Conservation (phyloP, 345 rosid genomes). For the Chamaenerion angustifolium region DNA sequence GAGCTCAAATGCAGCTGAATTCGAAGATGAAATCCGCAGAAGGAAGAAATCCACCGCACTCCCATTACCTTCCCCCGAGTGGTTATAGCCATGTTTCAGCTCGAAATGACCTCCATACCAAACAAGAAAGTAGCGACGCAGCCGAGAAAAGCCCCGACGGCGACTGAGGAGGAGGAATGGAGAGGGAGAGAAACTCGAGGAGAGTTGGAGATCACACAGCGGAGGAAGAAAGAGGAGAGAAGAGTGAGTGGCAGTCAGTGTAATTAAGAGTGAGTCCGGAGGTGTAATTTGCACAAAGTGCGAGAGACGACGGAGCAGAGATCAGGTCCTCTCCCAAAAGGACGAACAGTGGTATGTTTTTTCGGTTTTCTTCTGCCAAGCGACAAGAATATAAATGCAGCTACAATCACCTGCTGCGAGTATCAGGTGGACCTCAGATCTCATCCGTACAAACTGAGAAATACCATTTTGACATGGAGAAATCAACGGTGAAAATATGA, state of each 20-base stretch:
- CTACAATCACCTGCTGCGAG: too few relatives aligned
- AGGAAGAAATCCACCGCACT: neutral
- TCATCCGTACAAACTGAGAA: too few relatives aligned
- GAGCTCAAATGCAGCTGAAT: slow-evolving; percentile 12
- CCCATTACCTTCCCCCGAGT: neutral
- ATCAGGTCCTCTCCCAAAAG: neutral
- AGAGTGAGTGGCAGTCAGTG: slow-evolving; percentile 12
- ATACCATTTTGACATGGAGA: too few relatives aligned
- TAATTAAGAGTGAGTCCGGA: slow-evolving; percentile 1
- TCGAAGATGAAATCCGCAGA: slow-evolving; percentile 9
- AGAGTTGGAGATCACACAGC: neutral
- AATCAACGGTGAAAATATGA: too few relatives aligned
- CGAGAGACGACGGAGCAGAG: slow-evolving; percentile 10
- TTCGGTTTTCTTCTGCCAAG: neutral
- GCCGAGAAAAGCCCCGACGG: slow-evolving; percentile 3
- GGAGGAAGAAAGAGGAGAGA: neutral
- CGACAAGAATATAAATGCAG: neutral
- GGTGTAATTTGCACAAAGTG: slow-evolving; percentile 8
- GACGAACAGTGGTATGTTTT: neutral
- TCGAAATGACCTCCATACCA: slow-evolving; percentile 13
- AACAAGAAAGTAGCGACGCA: neutral
- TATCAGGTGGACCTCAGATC: too few relatives aligned
- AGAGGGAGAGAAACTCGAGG: neutral
- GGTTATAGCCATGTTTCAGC: slow-evolving; percentile 5
- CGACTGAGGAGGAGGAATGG: slow-evolving; percentile 1